These are phyloP conservation scores for Scheffersomyces spartinae DNA, from an alignment of 805 yeast species.

Conservation along the genomic window DNA sequence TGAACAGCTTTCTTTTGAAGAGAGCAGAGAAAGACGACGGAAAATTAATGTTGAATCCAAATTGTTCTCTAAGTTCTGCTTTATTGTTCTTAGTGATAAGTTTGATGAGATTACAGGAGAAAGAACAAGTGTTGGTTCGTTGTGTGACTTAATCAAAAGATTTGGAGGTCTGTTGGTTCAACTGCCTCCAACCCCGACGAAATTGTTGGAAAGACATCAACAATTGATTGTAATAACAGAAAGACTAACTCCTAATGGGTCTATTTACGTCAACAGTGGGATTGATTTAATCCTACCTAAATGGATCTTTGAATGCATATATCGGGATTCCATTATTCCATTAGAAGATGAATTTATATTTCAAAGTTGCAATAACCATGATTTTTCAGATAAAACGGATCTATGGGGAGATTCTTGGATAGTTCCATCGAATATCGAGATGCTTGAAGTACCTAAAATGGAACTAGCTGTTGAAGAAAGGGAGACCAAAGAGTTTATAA, in stretches of 20 bases:
- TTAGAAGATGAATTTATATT: slow-evolving; percentile 27
- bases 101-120: slow-evolving; percentile 9
- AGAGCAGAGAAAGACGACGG: slow-evolving; percentile 4
- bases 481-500: slow-evolving; percentile 5
- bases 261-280: slow-evolving; percentile 29
- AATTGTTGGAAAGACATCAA: slow-evolving; percentile 7
- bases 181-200: slow-evolving; percentile 17
- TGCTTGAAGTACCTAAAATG: slow-evolving; percentile 8
- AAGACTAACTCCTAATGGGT: slow-evolving; percentile 26
- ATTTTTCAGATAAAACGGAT: slow-evolving; percentile 2
- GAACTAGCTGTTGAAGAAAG: slow-evolving; percentile 6
- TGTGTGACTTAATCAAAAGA: slow-evolving; percentile 26
- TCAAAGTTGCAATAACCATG: not conserved
- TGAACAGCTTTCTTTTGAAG: slow-evolving; percentile 7
- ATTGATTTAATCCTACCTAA: slow-evolving; percentile 52
- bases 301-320: slow-evolving; percentile 66
- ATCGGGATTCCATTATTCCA: slow-evolving; percentile 26
- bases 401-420: not conserved
- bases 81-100: slow-evolving; percentile 46
- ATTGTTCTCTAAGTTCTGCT: slow-evolving; percentile 35
- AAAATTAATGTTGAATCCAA: slow-evolving; percentile 8
- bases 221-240: slow-evolving; percentile 24
- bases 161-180: slow-evolving; percentile 39
- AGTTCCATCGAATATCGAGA: slow-evolving; percentile 3
- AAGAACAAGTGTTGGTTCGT: slow-evolving; percentile 18